These are phyloP conservation scores for Carallia pectinifolia DNA, from an alignment of 345 rosid genomes.

Conservation along the genomic window DNA sequence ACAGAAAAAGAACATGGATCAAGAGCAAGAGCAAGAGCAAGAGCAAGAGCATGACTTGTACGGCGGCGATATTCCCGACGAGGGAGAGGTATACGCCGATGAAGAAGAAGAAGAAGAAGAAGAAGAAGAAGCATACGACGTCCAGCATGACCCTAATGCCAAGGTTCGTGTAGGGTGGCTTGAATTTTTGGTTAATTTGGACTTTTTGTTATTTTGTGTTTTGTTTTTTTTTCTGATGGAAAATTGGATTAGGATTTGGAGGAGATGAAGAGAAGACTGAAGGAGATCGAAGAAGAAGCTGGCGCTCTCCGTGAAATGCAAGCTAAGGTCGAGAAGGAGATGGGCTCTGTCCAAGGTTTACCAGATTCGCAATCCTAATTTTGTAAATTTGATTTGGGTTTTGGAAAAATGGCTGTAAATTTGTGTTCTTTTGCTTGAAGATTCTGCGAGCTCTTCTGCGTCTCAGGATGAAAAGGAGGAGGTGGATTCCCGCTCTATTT, in stretches of 20 bases:
- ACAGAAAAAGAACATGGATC: conserved; percentile 31
- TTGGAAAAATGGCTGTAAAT: background rate
- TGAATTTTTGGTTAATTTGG: background rate
- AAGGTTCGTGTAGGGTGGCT: conserved; percentile 32
- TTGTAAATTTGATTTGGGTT: background rate
- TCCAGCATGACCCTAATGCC: conserved; percentile 50
- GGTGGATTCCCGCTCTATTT: conserved; percentile 90
- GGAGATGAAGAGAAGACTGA: conserved; percentile 94
- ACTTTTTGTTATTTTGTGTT: conserved; percentile 1
- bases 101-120: conserved; percentile 10
- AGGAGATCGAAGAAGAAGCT: conserved; percentile 97
- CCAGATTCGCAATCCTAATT: background rate
- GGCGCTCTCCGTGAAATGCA: conserved; percentile 99
- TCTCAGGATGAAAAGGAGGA: conserved; percentile 93
- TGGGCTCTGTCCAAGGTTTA: conserved; percentile 91
- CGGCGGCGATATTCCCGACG: conserved; percentile 88
- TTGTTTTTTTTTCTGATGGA: background rate
- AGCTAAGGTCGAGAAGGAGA: conserved; percentile 98
- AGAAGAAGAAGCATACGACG: conserved; percentile 47
- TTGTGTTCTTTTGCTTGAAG: conserved; percentile 24
- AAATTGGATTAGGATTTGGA: conserved; percentile 65
- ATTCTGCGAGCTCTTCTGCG: conserved; percentile 63
- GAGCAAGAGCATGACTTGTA: conserved; percentile 79
- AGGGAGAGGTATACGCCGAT: conserved; percentile 72
- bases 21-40: conserved; percentile 66